These are phyloP conservation scores for Phlyctochytrium planicorne DNA, from an alignment of 192 early-diverging fungal genomes.

Conservation along the genomic window DNA sequence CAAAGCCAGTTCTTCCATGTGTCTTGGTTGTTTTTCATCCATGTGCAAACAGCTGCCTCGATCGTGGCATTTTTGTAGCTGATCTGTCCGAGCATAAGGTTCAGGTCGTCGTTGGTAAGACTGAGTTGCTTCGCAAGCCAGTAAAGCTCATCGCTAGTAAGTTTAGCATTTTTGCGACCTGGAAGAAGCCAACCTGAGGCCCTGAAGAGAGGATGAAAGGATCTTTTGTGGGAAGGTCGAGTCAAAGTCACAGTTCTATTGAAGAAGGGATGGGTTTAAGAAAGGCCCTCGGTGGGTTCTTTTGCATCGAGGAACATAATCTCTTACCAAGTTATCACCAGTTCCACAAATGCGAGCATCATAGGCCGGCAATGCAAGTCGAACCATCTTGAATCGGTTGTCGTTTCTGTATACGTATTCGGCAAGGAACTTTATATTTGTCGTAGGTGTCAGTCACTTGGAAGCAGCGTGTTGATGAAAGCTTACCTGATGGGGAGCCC, in stretches of 20 bases:
- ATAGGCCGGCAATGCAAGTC: not conserved
- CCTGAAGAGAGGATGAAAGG: not conserved
- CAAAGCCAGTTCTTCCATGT: not conserved
- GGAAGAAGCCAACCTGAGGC: not conserved
- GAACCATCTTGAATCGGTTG: not conserved
- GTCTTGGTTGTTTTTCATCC: not conserved
- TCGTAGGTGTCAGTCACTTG: no score
- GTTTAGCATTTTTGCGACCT: not conserved
- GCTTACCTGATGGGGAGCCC: not conserved
- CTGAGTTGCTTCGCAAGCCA: not conserved
- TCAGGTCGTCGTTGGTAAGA: not conserved
- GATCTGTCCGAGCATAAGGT: not conserved
- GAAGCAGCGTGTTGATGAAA: no score
- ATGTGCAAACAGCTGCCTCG: not conserved
- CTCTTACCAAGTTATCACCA: not conserved
- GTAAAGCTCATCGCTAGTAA: not conserved
- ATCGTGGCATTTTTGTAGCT: not conserved
- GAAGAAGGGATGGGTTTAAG: no score
- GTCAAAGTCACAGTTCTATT: not conserved
- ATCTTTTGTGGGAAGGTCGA: conserved; percentile 1
- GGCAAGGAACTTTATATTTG: no score
- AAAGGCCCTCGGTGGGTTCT: no score
- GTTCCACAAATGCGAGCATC: not conserved
- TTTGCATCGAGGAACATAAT: no score
- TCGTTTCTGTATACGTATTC: not conserved